These are phyloP conservation scores for Infundibulicybe gibba DNA, from an alignment of 768 basidiomycete species.

Conservation along the genomic window DNA sequence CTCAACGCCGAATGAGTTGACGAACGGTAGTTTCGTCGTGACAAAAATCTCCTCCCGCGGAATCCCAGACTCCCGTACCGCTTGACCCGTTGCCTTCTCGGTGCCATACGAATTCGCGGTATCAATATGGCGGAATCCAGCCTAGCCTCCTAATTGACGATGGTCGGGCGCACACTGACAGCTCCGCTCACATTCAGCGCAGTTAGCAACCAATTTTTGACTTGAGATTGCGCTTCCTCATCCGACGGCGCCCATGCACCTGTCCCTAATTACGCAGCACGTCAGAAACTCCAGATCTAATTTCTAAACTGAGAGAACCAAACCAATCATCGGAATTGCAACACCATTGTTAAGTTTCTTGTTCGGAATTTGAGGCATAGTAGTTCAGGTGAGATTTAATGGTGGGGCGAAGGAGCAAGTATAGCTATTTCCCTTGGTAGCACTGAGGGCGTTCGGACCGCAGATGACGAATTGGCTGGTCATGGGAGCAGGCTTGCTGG, in stretches of 20 bases:
- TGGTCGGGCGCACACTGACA: no score
- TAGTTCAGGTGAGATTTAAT: no score
- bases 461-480: no score
- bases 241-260: background rate
- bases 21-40: constrained; percentile 45
- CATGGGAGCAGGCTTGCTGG: no score
- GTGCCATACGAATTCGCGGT: constrained; percentile 37
- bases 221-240: background rate
- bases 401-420: no score
- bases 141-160: constrained; percentile 13
- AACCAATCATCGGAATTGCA: background rate
- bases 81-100: constrained; percentile 38
- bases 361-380: no score
- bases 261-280: background rate
- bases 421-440: no score
- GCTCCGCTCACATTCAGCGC: no score
- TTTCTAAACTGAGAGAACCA: background rate
- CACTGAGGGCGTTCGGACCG: no score
- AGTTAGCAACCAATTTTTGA: background rate
- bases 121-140: constrained; percentile 39
- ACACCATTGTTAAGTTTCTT: background rate
- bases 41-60: constrained; percentile 46
- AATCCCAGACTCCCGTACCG: constrained; percentile 43
- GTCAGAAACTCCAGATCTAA: background rate
- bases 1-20: background rate